Conservation (phyloP, 495 filamentous ascomycete species). For the Penicillium ochrochloron region DNA sequence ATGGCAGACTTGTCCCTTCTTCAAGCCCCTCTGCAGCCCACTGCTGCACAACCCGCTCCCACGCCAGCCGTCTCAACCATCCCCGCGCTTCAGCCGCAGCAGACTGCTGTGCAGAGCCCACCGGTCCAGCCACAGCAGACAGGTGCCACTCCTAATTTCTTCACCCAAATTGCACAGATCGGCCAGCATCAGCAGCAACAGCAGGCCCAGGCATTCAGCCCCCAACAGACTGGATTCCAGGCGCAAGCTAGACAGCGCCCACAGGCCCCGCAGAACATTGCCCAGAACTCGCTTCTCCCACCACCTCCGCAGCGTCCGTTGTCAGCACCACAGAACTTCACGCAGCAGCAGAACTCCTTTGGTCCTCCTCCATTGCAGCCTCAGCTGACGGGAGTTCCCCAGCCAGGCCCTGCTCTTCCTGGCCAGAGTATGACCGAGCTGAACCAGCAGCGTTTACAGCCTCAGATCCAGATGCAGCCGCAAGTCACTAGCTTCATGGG, state of each 20-base stretch:
- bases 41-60: slow-evolving; percentile 57
- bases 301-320: slow-evolving; percentile 83
- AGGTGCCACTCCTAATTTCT: slow-evolving; percentile 56
- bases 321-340: slow-evolving; percentile 84
- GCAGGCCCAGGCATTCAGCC: slow-evolving; percentile 39
- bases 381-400: slow-evolving; percentile 77
- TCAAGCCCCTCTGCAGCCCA: slow-evolving; percentile 75
- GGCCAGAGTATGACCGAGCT: slow-evolving; percentile 79
- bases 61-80: slow-evolving; percentile 32
- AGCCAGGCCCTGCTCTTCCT: slow-evolving; percentile 59
- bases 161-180: slow-evolving; percentile 53
- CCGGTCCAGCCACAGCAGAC: slow-evolving; percentile 57
- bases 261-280: slow-evolving; percentile 65
- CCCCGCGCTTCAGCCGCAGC: slow-evolving; percentile 46
- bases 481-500: slow-evolving; percentile 64
- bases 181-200: slow-evolving; percentile 26
- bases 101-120: slow-evolving; percentile 52
- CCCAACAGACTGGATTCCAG: slow-evolving; percentile 54
- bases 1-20: slow-evolving; percentile 82
- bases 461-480: slow-evolving; percentile 55
- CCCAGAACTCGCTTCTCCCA: slow-evolving; percentile 70
- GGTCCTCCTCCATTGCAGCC: slow-evolving; percentile 76
- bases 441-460: slow-evolving; percentile 65
- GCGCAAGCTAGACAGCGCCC: slow-evolving; percentile 70
- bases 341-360: slow-evolving; percentile 73